Conservation (phyloP, 306 rosid species). For the Casuarina equisetifolia region DNA sequence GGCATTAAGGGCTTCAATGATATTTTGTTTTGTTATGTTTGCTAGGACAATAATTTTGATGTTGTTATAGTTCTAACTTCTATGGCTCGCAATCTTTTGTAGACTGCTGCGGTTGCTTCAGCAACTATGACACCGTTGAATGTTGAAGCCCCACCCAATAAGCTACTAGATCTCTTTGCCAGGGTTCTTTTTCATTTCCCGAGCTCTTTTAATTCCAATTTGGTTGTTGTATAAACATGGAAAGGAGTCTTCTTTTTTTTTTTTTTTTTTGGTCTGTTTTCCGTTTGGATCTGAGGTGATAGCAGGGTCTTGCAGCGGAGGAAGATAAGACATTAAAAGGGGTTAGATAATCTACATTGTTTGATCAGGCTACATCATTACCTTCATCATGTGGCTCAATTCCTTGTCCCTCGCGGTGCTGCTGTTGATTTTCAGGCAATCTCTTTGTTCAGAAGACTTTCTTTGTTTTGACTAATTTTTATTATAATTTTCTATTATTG, state of each 20-base stretch:
- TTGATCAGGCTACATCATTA: conserved; percentile 45
- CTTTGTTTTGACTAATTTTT: neutral
- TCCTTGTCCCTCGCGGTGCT: conserved; percentile 34
- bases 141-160: conserved; percentile 62
- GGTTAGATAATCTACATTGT: conserved; percentile 40
- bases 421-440: conserved; percentile 68
- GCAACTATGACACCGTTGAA: conserved; percentile 82
- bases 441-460: neutral
- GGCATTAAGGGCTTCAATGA: neutral
- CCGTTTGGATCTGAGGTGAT: conserved; percentile 44
- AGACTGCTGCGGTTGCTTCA: conserved; percentile 92
- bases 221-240: conserved; percentile 19
- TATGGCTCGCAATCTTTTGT: neutral
- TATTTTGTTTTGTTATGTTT: neutral
- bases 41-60: neutral
- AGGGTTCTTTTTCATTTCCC: conserved; percentile 55
- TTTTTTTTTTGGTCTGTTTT: no score
- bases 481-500: neutral
- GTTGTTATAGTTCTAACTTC: neutral
- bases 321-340: conserved; percentile 58
- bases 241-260: neutral
- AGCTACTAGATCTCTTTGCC: conserved; percentile 64
- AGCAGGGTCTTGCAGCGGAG: conserved; percentile 92
- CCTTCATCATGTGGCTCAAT: conserved; percentile 34
- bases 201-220: neutral